phyloP scores from a whole-genome alignment of 352 stramenopile species.

The Pythium vanterpoolii region DNA sequence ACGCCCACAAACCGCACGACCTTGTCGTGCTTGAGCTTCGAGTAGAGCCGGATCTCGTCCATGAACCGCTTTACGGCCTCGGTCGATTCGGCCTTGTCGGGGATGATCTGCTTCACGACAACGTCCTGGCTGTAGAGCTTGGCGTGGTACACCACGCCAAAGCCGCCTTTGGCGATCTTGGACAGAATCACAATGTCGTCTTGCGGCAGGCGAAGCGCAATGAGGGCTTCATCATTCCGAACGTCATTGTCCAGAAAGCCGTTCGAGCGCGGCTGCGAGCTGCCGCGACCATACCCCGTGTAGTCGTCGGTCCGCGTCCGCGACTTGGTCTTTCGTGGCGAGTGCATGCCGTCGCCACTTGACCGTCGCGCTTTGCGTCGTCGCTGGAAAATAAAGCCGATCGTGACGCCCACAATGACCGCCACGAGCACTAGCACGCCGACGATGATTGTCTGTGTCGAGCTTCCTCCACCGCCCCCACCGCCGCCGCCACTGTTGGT shows the following conservation, averaged over 20 bases:
- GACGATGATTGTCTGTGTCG: slow-evolving; percentile 16
- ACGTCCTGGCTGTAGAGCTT: slow-evolving; percentile 54
- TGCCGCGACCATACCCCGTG: not conserved
- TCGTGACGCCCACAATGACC: slow-evolving; percentile 17
- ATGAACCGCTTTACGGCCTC: slow-evolving; percentile 67
- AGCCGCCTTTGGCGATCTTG: slow-evolving; percentile 65
- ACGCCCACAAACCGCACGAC: slow-evolving; percentile 80
- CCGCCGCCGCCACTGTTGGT: not conserved
- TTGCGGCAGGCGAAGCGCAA: slow-evolving; percentile 44
- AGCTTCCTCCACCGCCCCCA: slow-evolving; percentile 1
- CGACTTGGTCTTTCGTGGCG: not conserved
- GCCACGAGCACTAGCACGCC: slow-evolving; percentile 23
- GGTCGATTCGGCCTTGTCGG: slow-evolving; percentile 75
- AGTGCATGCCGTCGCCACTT: not conserved
- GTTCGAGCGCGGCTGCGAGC: slow-evolving; percentile 15
- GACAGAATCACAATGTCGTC: slow-evolving; percentile 41
- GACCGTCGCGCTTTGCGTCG: slow-evolving; percentile 5
- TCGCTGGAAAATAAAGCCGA: slow-evolving; percentile 26
- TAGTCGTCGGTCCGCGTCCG: not conserved
- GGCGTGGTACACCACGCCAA: slow-evolving; percentile 68
- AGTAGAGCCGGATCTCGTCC: slow-evolving; percentile 83
- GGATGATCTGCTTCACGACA: slow-evolving; percentile 86
- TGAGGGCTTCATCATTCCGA: slow-evolving; percentile 54
- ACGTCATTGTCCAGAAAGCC: slow-evolving; percentile 46
- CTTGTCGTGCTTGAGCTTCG: slow-evolving; percentile 73